A percentile compares a stretch with the other conserved stretches of the same genome.
These are phyloP conservation scores for Bothriochloa decipiens DNA, from an alignment of 176 grass and related monocot species.

Conservation along the genomic window DNA sequence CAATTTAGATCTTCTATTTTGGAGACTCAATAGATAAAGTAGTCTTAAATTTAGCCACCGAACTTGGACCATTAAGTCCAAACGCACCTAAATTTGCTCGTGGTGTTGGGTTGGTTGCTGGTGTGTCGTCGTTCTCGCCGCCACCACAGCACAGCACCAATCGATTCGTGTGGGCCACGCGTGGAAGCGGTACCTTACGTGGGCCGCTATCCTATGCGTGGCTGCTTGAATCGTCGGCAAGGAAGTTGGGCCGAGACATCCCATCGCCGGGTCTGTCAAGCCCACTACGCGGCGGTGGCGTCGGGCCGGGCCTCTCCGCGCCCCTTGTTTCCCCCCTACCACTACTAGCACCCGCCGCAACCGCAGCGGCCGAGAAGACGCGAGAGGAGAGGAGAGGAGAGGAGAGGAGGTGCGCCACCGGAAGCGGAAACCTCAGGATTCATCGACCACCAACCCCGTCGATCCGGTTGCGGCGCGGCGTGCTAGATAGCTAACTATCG, in stretches of 20 bases:
- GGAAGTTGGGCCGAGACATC: neutral
- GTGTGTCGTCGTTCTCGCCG: too few species aligned
- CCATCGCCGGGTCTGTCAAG: neutral
- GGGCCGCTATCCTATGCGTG: neutral
- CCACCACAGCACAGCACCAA: too few species aligned
- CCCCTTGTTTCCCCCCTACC: too few species aligned
- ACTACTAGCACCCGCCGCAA: conserved; percentile 12
- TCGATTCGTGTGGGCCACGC: too few species aligned
- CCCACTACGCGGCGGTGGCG: neutral
- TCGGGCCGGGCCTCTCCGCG: too few species aligned
- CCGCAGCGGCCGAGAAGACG: neutral
- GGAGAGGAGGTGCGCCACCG: neutral
- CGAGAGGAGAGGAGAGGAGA: neutral
- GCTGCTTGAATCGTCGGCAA: neutral
- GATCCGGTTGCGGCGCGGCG: conserved; percentile 12
- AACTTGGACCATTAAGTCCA: too few species aligned
- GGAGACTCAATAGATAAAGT: too few species aligned
- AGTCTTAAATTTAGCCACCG: too few species aligned
- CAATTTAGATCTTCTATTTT: too few species aligned
- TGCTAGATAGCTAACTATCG: neutral
- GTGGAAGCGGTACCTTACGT: too few species aligned
- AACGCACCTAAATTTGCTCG: too few species aligned
- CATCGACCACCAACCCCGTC: neutral
- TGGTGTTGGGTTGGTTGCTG: too few species aligned
- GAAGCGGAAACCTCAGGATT: neutral